These are phyloP conservation scores for Penicillium capsulatum DNA, from an alignment of 2,329 filamentous ascomycete species.

Conservation along the genomic window DNA sequence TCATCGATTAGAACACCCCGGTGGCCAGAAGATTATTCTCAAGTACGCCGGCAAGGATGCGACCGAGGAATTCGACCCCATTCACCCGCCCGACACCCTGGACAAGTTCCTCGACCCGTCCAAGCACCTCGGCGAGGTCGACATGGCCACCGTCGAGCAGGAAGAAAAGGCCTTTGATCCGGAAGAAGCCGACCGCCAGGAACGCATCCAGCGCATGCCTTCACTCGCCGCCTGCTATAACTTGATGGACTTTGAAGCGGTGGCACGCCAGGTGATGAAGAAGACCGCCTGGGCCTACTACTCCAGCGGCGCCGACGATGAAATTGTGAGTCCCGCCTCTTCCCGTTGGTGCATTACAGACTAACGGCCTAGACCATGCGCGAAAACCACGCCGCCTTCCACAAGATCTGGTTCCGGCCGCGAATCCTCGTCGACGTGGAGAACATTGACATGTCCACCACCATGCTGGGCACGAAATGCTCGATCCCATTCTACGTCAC, in stretches of 20 bases:
- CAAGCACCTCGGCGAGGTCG: slow-evolving; percentile 84
- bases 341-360: slow-evolving; percentile 12
- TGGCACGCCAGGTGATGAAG: slow-evolving; percentile 88
- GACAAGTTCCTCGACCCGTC: slow-evolving; percentile 73
- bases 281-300: slow-evolving; percentile 97
- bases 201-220: slow-evolving; percentile 72
- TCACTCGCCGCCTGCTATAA: slow-evolving; percentile 86
- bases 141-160: slow-evolving; percentile 72
- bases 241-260: slow-evolving; percentile 90
- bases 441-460: slow-evolving; percentile 78
- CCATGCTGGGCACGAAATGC: slow-evolving; percentile 84
- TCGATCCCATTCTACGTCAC: slow-evolving; percentile 94
- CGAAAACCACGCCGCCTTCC: slow-evolving; percentile 93
- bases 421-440: slow-evolving; percentile 85
- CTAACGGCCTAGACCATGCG: slow-evolving; percentile 67
- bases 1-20: slow-evolving; percentile 66
- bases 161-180: slow-evolving; percentile 65
- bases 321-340: slow-evolving; percentile 57
- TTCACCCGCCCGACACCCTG: slow-evolving; percentile 83
- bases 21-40: slow-evolving; percentile 86
- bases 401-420: slow-evolving; percentile 96
- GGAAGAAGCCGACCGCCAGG: slow-evolving; percentile 68
- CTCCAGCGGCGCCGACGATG: slow-evolving; percentile 84
- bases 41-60: slow-evolving; percentile 96
- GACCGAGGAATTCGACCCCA: slow-evolving; percentile 85